These are phyloP conservation scores for Triticum monococcum DNA, from an alignment of 176 grass and related monocot genomes.

Conservation along the genomic window DNA sequence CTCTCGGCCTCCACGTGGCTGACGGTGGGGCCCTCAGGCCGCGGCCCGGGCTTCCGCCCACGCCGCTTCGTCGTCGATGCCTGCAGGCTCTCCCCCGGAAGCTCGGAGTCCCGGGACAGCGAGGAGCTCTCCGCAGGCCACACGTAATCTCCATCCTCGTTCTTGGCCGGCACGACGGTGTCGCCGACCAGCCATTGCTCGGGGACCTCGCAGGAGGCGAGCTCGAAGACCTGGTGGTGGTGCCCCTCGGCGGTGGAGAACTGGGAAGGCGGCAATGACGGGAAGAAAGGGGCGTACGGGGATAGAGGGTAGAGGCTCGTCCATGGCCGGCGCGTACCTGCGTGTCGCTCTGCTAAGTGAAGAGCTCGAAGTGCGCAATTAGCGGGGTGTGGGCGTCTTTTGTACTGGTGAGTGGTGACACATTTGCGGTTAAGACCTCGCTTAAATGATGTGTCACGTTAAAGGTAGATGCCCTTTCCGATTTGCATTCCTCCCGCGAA, in stretches of 20 bases:
- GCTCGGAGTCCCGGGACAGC: constrained; percentile 35
- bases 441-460: background rate
- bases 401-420: background rate
- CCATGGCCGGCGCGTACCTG: too few species aligned
- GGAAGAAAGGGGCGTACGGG: constrained; percentile 30
- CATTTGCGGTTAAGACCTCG: background rate
- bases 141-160: background rate
- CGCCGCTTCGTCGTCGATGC: constrained; percentile 29
- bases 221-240: constrained; percentile 30
- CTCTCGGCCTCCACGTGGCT: constrained; percentile 80
- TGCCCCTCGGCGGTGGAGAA: background rate
- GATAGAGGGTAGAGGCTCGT: background rate
- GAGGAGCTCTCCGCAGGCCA: constrained; percentile 6
- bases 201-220: constrained; percentile 44
- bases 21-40: constrained; percentile 19
- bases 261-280: constrained; percentile 16
- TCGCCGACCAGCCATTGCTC: constrained; percentile 49
- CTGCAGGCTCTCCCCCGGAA: background rate
- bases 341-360: too few species aligned
- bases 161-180: constrained; percentile 6
- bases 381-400: too few species aligned
- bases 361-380: too few species aligned
- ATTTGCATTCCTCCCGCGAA: background rate
- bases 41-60: constrained; percentile 35
- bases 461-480: background rate